phyloP scores from a whole-genome alignment of 2,329 filamentous ascomycete genomes.

The Xylaria arbuscula region DNA sequence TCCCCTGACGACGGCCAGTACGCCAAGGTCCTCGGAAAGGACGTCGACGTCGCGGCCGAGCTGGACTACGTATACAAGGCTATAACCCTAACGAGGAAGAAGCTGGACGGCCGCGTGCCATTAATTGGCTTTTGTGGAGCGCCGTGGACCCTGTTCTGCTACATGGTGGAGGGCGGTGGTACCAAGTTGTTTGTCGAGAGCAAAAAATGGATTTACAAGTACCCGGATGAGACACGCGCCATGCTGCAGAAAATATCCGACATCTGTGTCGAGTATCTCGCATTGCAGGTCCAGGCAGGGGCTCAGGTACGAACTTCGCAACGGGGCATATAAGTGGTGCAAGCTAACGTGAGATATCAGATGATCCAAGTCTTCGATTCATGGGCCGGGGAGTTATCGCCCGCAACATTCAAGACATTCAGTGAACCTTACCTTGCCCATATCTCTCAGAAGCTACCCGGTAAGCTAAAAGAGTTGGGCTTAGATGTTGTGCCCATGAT shows the following conservation, averaged over 20 bases:
- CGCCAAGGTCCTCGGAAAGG: constrained; percentile 75
- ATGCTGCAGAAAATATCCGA: constrained; percentile 92
- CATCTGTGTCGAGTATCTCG: constrained; percentile 93
- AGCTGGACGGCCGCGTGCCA: constrained; percentile 87
- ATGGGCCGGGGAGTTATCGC: constrained; percentile 94
- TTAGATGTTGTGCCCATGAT: constrained; percentile 92
- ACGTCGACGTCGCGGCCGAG: constrained; percentile 86
- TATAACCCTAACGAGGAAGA: constrained; percentile 89
- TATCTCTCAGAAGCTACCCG: constrained; percentile 84
- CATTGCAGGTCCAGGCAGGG: constrained; percentile 89
- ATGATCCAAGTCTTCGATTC: constrained; percentile 98
- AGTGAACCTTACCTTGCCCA: constrained; percentile 86
- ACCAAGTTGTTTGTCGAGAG: constrained; percentile 93
- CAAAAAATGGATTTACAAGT: constrained; percentile 97
- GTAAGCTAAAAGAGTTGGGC: constrained; percentile 76
- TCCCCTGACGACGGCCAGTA: constrained; percentile 88
- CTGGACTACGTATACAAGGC: constrained; percentile 96
- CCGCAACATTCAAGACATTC: constrained; percentile 83
- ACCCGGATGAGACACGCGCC: constrained; percentile 81
- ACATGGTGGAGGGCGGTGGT: constrained; percentile 98
- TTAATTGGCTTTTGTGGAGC: constrained; percentile 97
- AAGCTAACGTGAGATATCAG: constrained; percentile 53
- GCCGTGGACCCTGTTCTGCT: constrained; percentile 96
- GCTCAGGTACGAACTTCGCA: constrained; percentile 72
- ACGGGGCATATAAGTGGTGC: background rate